Conservation (phyloP, 2,329 filamentous ascomycete genomes). For the Diaporthe eres region DNA sequence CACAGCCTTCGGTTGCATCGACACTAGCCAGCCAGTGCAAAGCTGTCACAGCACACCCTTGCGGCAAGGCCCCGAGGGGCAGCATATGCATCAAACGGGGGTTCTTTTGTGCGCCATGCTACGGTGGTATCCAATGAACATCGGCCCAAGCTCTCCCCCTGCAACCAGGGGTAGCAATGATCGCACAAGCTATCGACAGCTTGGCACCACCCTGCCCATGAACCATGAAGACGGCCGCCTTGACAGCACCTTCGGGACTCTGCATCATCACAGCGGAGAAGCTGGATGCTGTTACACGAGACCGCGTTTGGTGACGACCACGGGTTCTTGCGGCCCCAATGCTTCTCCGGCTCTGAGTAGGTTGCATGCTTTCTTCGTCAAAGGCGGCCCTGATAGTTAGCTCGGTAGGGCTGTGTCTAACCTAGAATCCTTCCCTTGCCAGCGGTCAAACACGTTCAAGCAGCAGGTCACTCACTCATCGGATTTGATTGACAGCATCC, state of each 20-base stretch:
- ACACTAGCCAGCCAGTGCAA: neutral
- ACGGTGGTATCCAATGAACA: conserved; percentile 15
- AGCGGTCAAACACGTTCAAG: conserved; percentile 27
- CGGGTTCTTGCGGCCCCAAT: neutral
- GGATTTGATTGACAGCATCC: conserved; percentile 18
- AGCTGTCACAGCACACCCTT: conserved; percentile 1
- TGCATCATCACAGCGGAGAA: conserved; percentile 2
- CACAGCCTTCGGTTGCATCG: conserved; percentile 13
- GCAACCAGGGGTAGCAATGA: conserved; percentile 11
- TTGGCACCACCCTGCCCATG: conserved; percentile 13
- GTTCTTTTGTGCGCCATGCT: conserved; percentile 35
- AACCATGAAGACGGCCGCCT: neutral
- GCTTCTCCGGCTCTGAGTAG: neutral
- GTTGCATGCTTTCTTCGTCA: neutral
- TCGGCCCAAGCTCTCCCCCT: neutral
- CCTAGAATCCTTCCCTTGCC: conserved; percentile 21
- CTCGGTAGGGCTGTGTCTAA: conserved; percentile 35
- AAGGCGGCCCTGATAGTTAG: neutral
- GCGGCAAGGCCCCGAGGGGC: neutral
- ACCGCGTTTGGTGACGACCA: neutral
- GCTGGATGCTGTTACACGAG: neutral
- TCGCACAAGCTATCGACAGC: conserved; percentile 16
- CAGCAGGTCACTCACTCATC: neutral
- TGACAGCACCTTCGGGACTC: neutral
- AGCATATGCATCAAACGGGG: conserved; percentile 21